A percentile compares a stretch with the other conserved stretches of the same genome.
Conservation (phyloP, 768 basidiomycete species). For the Collybia sordida region DNA sequence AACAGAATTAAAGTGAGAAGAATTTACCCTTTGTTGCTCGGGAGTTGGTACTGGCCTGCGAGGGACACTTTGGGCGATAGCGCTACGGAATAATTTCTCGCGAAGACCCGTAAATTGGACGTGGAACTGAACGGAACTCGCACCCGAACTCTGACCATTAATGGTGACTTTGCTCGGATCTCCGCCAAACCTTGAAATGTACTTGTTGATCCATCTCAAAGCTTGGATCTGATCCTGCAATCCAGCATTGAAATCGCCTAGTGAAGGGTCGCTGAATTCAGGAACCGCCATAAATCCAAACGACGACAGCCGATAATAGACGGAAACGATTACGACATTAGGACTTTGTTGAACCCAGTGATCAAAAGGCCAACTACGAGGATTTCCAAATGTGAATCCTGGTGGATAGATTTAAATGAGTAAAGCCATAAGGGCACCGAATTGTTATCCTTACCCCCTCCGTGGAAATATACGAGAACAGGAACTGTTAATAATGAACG, state of each 20-base stretch:
- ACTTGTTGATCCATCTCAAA: slow-evolving; percentile 60
- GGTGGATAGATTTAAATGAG: neutral
- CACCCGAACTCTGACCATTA: slow-evolving; percentile 64
- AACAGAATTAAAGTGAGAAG: neutral
- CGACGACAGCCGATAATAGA: slow-evolving; percentile 63
- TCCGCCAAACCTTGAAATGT: slow-evolving; percentile 66
- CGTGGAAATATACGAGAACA: slow-evolving; percentile 49
- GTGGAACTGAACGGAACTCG: slow-evolving; percentile 56
- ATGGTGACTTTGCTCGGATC: slow-evolving; percentile 56
- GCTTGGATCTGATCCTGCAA: slow-evolving; percentile 57
- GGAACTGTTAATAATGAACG: slow-evolving; percentile 36
- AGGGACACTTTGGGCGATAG: slow-evolving; percentile 64
- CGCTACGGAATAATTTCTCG: slow-evolving; percentile 45
- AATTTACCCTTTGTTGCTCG: slow-evolving; percentile 49
- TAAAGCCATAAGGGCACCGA: neutral
- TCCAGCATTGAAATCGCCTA: slow-evolving; percentile 18
- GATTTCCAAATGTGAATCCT: slow-evolving; percentile 65
- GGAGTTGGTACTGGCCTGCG: slow-evolving; percentile 50
- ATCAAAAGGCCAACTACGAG: slow-evolving; percentile 65
- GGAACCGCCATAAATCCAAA: slow-evolving; percentile 63
- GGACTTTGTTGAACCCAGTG: slow-evolving; percentile 64
- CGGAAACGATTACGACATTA: slow-evolving; percentile 61
- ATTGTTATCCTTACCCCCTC: slow-evolving; percentile 33
- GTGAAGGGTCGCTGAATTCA: slow-evolving; percentile 40
- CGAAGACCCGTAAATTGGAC: slow-evolving; percentile 41